phyloP scores from a whole-genome alignment of 2,329 filamentous ascomycete genomes.

The Ploettnerulaceae sp. region DNA sequence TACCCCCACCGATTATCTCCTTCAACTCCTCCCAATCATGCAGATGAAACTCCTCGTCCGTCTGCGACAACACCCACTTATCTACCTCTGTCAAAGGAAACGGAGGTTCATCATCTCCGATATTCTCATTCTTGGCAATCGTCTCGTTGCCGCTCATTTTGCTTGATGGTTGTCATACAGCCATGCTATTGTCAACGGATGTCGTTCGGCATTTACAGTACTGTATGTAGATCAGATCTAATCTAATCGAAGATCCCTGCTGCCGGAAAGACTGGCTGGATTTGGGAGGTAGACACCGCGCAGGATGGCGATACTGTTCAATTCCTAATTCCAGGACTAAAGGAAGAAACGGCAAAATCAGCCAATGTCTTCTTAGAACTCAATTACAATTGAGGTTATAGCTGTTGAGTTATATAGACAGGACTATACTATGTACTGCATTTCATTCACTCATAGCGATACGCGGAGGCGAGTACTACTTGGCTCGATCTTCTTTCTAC shows the following conservation, averaged over 20 bases:
- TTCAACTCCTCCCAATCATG: conserved; percentile 72
- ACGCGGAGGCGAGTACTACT: too few relatives aligned
- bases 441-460: too few relatives aligned
- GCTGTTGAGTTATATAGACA: too few relatives aligned
- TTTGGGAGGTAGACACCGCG: too few relatives aligned
- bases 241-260: conserved; percentile 15
- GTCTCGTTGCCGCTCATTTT: conserved; percentile 9
- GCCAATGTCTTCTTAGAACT: too few relatives aligned
- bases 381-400: too few relatives aligned
- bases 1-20: conserved; percentile 56
- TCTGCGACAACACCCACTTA: conserved; percentile 53
- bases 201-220: too few relatives aligned
- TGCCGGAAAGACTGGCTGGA: conserved; percentile 9
- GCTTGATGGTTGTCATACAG: not conserved
- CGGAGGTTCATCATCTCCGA: conserved; percentile 34
- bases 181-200: not conserved
- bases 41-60: conserved; percentile 65
- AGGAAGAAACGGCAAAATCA: too few relatives aligned
- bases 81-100: conserved; percentile 58
- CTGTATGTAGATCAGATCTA: conserved; percentile 10
- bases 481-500: too few relatives aligned
- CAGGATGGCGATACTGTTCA: too few relatives aligned
- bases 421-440: too few relatives aligned
- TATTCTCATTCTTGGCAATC: not conserved
- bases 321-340: too few relatives aligned